These are phyloP conservation scores for Tagetes erecta DNA, from an alignment of 129 eudicot species.

Conservation along the genomic window DNA sequence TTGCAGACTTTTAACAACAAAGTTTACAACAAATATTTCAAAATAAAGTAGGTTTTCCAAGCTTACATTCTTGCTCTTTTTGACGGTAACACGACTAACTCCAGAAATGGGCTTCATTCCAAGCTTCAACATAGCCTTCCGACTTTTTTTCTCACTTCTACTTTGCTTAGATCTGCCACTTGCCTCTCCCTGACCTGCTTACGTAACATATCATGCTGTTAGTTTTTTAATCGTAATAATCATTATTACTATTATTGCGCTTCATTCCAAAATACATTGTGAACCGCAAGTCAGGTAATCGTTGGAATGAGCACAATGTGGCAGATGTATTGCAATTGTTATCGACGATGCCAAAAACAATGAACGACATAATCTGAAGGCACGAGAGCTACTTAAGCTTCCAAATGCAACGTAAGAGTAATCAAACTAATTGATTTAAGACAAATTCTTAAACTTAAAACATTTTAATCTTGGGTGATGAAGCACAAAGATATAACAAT, in stretches of 20 bases:
- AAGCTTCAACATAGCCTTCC: slow-evolving; percentile 85
- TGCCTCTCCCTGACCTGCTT: slow-evolving; percentile 53
- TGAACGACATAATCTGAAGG: not conserved
- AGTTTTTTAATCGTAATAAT: not conserved
- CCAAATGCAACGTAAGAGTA: not conserved
- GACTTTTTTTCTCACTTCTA: slow-evolving; percentile 77
- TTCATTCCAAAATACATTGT: not conserved
- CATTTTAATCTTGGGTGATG: not conserved
- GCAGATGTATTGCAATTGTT: not conserved
- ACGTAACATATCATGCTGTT: not conserved
- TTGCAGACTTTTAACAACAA: too few species aligned
- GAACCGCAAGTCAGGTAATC: not conserved
- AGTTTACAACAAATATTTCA: too few species aligned
- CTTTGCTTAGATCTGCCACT: slow-evolving; percentile 71
- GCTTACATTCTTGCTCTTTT: slow-evolving; percentile 85
- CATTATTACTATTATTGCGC: too few species aligned
- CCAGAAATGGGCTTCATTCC: slow-evolving; percentile 83
- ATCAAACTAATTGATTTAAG: not conserved
- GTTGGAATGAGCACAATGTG: not conserved
- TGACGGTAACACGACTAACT: slow-evolving; percentile 76
- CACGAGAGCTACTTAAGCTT: not conserved
- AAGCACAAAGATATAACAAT: not conserved
- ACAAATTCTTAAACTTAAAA: not conserved
- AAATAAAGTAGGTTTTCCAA: not conserved
- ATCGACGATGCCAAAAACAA: not conserved